These are phyloP conservation scores for Fraxinus excelsior DNA, from an alignment of 257 asterid species.

Conservation along the genomic window DNA sequence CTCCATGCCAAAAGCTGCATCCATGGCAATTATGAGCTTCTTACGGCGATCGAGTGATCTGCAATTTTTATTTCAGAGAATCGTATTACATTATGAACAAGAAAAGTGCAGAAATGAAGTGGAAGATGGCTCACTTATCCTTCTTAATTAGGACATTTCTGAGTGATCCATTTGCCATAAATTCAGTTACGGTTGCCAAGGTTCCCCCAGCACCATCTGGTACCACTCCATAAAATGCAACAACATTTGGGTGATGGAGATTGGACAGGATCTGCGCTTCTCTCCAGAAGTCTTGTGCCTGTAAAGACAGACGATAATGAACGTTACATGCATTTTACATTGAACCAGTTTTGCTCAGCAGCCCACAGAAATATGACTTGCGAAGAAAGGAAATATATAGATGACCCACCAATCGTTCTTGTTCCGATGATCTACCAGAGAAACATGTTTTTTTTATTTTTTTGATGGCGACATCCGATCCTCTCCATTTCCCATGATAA, in stretches of 20 bases:
- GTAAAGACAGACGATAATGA: slow-evolving; percentile 18
- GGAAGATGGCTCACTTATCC: slow-evolving; percentile 51
- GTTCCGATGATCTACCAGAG: slow-evolving; percentile 69
- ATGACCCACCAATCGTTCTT: slow-evolving; percentile 67
- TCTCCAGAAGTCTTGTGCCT: slow-evolving; percentile 79
- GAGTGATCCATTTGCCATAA: slow-evolving; percentile 80
- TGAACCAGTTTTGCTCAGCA: slow-evolving; percentile 11
- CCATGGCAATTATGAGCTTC: slow-evolving; percentile 74
- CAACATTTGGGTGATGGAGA: slow-evolving; percentile 79
- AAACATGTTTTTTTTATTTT: slow-evolving; percentile 65
- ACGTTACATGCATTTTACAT: slow-evolving; percentile 15
- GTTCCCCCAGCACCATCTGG: slow-evolving; percentile 84
- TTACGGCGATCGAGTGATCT: slow-evolving; percentile 59
- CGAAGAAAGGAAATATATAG: slow-evolving; percentile 16
- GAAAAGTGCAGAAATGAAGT: slow-evolving; percentile 13
- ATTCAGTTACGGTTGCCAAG: slow-evolving; percentile 74
- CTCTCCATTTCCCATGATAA: slow-evolving; percentile 82
- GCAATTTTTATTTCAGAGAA: slow-evolving; percentile 33
- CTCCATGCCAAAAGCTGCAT: slow-evolving; percentile 89
- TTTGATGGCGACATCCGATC: slow-evolving; percentile 82
- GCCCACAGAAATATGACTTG: neutral
- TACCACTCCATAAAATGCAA: slow-evolving; percentile 85
- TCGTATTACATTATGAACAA: slow-evolving; percentile 26
- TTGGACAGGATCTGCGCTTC: slow-evolving; percentile 72
- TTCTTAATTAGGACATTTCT: slow-evolving; percentile 56